Percentiles rank a stretch among this genome's conserved stretches.
Evolutionary conservation across 2,329 filamentous ascomycete species (phyloP).

Genomic region (Aspergillus neotritici): DNA sequence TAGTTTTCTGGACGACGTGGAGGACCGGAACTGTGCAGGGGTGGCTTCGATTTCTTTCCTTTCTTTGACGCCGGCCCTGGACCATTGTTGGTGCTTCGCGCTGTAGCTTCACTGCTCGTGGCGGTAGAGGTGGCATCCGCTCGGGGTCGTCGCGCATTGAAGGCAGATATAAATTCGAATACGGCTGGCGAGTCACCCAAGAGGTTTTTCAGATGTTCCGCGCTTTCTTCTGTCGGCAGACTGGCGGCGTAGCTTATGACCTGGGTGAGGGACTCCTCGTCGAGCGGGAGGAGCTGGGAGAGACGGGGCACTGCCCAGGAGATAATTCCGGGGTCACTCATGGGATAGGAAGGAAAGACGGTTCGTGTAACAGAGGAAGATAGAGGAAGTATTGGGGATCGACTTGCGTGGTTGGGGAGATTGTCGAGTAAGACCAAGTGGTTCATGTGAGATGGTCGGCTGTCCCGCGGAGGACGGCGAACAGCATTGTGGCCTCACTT

Average conservation of each 20-base stretch:
- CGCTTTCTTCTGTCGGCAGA: slow-evolving; percentile 70
- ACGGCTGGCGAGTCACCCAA: slow-evolving; percentile 77
- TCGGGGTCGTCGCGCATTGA: slow-evolving; percentile 59
- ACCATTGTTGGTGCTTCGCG: slow-evolving; percentile 1
- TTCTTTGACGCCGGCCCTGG: slow-evolving; percentile 22
- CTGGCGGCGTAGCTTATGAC: slow-evolving; percentile 75
- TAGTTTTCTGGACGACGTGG: slow-evolving; percentile 60
- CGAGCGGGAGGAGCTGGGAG: slow-evolving; percentile 72
- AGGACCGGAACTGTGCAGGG: slow-evolving; percentile 56
- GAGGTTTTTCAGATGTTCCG: slow-evolving; percentile 78
- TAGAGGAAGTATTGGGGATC: neutral
- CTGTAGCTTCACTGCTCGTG: slow-evolving; percentile 1
- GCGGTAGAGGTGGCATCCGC: slow-evolving; percentile 25
- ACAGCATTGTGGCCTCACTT: slow-evolving; percentile 4
- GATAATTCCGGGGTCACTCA: slow-evolving; percentile 32
- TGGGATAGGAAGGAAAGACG: slow-evolving; percentile 3
- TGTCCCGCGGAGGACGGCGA: neutral
- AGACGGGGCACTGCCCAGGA: slow-evolving; percentile 65
- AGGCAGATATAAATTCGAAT: slow-evolving; percentile 65
- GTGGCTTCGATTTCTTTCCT: slow-evolving; percentile 54
- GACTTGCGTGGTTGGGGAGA: neutral
- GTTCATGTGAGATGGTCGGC: slow-evolving; percentile 1
- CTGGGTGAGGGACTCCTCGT: slow-evolving; percentile 77
- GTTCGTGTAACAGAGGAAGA: neutral
- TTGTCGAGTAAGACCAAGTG: slow-evolving; percentile 1